Percentiles rank a stretch among this genome's conserved stretches.
Conservation (phyloP, 192 early-diverging fungal genomes). For the Coemansia sp. region DNA sequence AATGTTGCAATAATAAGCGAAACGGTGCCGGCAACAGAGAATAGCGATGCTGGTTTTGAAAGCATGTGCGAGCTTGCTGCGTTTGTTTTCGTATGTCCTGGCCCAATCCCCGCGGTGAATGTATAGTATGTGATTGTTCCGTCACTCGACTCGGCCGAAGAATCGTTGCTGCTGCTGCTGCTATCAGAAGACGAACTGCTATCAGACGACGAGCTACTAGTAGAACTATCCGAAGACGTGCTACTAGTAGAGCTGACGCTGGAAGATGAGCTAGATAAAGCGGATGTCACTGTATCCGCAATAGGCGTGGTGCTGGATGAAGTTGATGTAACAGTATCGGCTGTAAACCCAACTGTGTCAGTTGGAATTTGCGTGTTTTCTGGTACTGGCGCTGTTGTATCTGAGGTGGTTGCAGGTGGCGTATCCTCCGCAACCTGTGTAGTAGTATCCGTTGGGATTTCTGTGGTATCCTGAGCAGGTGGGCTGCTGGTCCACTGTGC, state of each 20-base stretch:
- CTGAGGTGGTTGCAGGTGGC: no score
- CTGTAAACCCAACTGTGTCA: no score
- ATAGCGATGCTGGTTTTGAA: neutral
- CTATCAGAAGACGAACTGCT: neutral
- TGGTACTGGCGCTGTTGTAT: no score
- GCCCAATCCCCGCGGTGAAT: neutral
- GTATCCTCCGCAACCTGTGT: neutral
- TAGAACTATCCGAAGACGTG: no score
- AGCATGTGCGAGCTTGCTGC: neutral
- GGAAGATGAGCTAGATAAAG: no score
- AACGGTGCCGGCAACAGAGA: neutral
- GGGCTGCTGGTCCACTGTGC: neutral
- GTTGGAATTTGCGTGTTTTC: no score
- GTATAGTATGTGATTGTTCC: constrained; percentile 2
- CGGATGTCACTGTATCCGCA: neutral
- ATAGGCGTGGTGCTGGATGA: neutral
- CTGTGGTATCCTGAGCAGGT: neutral
- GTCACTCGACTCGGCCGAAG: neutral
- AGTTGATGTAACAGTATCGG: no score
- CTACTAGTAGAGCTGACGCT: no score
- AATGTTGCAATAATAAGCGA: neutral
- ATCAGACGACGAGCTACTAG: no score
- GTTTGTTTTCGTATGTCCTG: neutral
- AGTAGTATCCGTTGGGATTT: neutral
- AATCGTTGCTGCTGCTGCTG: neutral